Percentiles rank a stretch among this genome's conserved stretches.
Evolutionary conservation across 495 filamentous ascomycete species (phyloP).

Genomic region (Penicillium coffeae): DNA sequence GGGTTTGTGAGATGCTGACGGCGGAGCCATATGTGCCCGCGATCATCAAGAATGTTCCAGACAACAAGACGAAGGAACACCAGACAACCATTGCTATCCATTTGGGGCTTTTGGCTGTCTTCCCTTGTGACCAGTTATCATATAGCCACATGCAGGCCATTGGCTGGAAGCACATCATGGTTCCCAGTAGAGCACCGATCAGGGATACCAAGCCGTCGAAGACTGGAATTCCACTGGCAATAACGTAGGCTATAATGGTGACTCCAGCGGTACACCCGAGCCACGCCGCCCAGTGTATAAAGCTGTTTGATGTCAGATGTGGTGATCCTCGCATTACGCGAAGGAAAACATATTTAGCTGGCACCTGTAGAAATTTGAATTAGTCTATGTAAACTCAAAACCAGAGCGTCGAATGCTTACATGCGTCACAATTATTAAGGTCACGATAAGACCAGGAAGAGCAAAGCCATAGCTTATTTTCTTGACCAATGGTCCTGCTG

Average conservation of each 20-base stretch:
- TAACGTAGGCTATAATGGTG: slow-evolving; percentile 60
- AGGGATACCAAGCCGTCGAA: slow-evolving; percentile 61
- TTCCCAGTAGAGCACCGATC: slow-evolving; percentile 56
- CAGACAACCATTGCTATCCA: slow-evolving; percentile 31
- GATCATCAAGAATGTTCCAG: slow-evolving; percentile 48
- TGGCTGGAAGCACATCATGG: slow-evolving; percentile 40
- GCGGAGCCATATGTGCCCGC: slow-evolving; percentile 57
- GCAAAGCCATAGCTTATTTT: slow-evolving; percentile 70
- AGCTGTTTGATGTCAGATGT: slow-evolving; percentile 53
- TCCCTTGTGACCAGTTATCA: slow-evolving; percentile 46
- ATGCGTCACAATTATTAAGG: slow-evolving; percentile 24
- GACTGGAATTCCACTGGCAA: slow-evolving; percentile 67
- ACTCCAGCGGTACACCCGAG: slow-evolving; percentile 50
- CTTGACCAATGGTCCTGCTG: slow-evolving; percentile 54
- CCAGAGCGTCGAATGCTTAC: slow-evolving; percentile 42
- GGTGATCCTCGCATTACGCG: slow-evolving; percentile 52
- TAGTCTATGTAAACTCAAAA: background rate
- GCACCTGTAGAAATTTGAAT: slow-evolving; percentile 35
- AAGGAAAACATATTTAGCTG: slow-evolving; percentile 57
- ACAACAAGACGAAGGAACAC: slow-evolving; percentile 24
- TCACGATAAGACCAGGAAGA: slow-evolving; percentile 46
- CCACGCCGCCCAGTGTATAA: slow-evolving; percentile 57
- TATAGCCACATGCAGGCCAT: slow-evolving; percentile 47
- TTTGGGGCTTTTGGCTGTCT: slow-evolving; percentile 13
- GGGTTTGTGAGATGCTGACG: slow-evolving; percentile 50